phyloP scores from a whole-genome alignment of 2,329 filamentous ascomycete genomes.

The Ophiostoma sp. region DNA sequence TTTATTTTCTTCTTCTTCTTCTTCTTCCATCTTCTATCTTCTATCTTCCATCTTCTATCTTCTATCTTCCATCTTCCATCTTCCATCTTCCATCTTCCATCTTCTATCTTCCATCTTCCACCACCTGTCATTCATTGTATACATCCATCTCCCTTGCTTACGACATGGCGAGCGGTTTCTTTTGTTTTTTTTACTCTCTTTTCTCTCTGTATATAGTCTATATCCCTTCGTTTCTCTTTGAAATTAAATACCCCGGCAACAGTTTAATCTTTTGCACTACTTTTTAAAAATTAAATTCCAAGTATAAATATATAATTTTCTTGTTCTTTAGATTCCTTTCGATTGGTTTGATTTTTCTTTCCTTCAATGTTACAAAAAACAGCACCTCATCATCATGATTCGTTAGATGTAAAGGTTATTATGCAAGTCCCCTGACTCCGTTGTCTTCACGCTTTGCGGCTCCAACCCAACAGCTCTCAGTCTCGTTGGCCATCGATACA shows the following conservation, averaged over 20 bases:
- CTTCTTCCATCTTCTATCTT: not conserved
- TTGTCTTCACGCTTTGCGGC: no score
- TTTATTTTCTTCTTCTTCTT: not conserved
- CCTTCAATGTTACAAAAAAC: no score
- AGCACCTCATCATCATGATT: no score
- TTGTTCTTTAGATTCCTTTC: no score
- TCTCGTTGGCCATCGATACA: no score
- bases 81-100: not conserved
- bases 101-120: not conserved
- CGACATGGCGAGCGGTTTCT: not conserved
- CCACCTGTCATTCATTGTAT: not conserved
- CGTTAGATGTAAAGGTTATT: no score
- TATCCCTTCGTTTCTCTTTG: constrained; percentile 14
- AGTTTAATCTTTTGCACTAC: not conserved
- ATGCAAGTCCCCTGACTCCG: no score
- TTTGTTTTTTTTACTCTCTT: not conserved
- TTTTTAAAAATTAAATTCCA: not conserved
- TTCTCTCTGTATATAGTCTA: constrained; percentile 1
- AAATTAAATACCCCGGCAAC: constrained; percentile 2
- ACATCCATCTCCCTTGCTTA: not conserved
- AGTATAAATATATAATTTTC: no score
- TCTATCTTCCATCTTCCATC: not conserved
- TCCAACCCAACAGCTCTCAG: no score
- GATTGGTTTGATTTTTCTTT: no score
- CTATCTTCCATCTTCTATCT: not conserved